phyloP scores from a whole-genome alignment of 495 filamentous ascomycete species.

The Beverwykella pulmonaria region DNA sequence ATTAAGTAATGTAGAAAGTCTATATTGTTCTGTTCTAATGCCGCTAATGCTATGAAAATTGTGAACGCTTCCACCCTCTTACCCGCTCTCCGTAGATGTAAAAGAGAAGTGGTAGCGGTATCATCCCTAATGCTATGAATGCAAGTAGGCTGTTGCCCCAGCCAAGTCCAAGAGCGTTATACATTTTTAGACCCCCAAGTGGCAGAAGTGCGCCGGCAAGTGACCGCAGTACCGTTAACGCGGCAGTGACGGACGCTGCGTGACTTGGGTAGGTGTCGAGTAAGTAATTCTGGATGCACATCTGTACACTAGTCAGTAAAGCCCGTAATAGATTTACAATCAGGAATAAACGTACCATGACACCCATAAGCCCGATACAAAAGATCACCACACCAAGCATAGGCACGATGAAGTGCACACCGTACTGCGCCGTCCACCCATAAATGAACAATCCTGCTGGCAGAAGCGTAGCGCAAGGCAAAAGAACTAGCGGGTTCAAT shows the following conservation, averaged over 20 bases:
- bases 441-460: conserved; percentile 46
- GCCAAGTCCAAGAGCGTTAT: conserved; percentile 40
- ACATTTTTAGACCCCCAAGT: conserved; percentile 42
- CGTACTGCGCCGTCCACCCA: conserved; percentile 40
- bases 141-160: conserved; percentile 45
- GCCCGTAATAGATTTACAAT: too few relatives aligned
- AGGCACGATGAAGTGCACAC: conserved; percentile 43
- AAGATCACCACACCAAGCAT: conserved; percentile 40
- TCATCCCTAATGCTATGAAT: conserved; percentile 40
- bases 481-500: conserved; percentile 1
- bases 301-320: conserved; percentile 13
- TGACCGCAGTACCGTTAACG: conserved; percentile 41
- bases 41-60: too few relatives aligned
- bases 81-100: conserved; percentile 41
- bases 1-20: too few relatives aligned
- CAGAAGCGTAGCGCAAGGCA: conserved; percentile 38
- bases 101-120: conserved; percentile 41
- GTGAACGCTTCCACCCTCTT: conserved; percentile 13
- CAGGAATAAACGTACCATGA: not conserved
- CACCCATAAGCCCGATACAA: conserved; percentile 37
- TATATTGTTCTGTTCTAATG: too few relatives aligned
- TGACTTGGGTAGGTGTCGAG: conserved; percentile 41
- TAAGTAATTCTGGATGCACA: conserved; percentile 44
- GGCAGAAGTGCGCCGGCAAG: conserved; percentile 43
- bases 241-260: conserved; percentile 43